Percentiles rank a stretch among this genome's conserved stretches.
These are phyloP conservation scores for Candida quercuum DNA, from an alignment of 805 yeast genomes.

Conservation along the genomic window DNA sequence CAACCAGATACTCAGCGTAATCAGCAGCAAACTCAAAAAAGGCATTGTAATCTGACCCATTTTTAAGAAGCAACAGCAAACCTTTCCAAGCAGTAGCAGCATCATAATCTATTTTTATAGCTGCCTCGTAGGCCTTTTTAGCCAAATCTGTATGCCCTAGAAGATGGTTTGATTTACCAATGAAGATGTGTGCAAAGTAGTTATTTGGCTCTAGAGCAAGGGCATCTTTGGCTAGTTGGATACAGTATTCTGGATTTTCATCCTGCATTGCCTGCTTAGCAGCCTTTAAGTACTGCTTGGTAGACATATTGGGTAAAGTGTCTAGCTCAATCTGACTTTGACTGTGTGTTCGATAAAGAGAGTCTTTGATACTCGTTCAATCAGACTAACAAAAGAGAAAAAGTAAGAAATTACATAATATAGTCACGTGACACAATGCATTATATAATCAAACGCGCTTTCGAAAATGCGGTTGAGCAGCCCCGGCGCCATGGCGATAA, in stretches of 20 bases:
- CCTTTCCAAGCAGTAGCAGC: slow-evolving; percentile 82
- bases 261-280: slow-evolving; percentile 48
- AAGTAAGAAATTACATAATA: background rate
- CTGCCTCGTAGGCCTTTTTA: slow-evolving; percentile 37
- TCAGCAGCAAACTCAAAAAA: slow-evolving; percentile 45
- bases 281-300: slow-evolving; percentile 36
- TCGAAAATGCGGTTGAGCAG: background rate
- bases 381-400: no score
- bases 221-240: slow-evolving; percentile 50
- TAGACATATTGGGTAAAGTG: no score
- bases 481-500: no score
- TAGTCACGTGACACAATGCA: background rate
- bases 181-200: slow-evolving; percentile 63
- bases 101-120: slow-evolving; percentile 43
- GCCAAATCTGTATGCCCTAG: slow-evolving; percentile 36
- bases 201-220: slow-evolving; percentile 49
- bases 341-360: no score
- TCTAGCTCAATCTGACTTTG: no score
- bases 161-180: slow-evolving; percentile 63
- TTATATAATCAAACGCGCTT: background rate
- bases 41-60: slow-evolving; percentile 30
- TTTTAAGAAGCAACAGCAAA: slow-evolving; percentile 40
- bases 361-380: no score
- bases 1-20: slow-evolving; percentile 36
- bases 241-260: slow-evolving; percentile 57